phyloP scores from a whole-genome alignment of 2,329 filamentous ascomycete species.

The Phaeomoniella chlamydospora region DNA sequence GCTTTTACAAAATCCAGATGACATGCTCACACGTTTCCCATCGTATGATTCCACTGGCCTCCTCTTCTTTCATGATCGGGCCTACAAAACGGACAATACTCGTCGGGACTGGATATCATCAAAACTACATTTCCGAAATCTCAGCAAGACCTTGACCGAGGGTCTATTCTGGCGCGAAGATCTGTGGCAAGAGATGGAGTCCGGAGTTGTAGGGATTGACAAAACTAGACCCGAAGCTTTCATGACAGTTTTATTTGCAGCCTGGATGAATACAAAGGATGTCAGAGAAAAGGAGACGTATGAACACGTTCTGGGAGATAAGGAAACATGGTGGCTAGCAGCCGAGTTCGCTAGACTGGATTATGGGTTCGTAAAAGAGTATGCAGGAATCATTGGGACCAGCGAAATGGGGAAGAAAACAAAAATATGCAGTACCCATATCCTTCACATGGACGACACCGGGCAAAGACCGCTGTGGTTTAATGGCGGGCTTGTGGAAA shows the following conservation, averaged over 20 bases:
- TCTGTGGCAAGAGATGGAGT: constrained; percentile 28
- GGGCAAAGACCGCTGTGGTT: constrained; percentile 25
- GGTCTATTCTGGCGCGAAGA: constrained; percentile 24
- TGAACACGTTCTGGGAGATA: constrained; percentile 27
- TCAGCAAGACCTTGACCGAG: constrained; percentile 14
- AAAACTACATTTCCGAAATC: constrained; percentile 9
- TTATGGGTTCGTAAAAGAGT: constrained; percentile 22
- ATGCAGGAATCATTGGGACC: constrained; percentile 4
- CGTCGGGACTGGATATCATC: not conserved
- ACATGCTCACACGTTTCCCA: constrained; percentile 1
- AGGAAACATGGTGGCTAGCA: constrained; percentile 32
- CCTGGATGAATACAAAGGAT: constrained; percentile 28
- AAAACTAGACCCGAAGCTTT: constrained; percentile 23
- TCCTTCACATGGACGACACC: constrained; percentile 26
- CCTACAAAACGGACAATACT: not conserved
- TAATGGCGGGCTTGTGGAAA: constrained; percentile 27
- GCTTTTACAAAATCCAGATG: constrained; percentile 6
- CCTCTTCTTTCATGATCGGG: constrained; percentile 8
- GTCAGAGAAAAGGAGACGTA: constrained; percentile 28
- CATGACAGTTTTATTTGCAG: constrained; percentile 24
- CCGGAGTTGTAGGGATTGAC: constrained; percentile 26
- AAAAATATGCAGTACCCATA: constrained; percentile 21
- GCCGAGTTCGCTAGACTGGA: constrained; percentile 23
- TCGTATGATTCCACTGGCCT: constrained; percentile 4
- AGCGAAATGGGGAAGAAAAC: not conserved